A percentile compares a stretch with the other conserved stretches of the same genome.
Conservation (phyloP, 768 basidiomycete species). For the Hypholoma fasciculare region DNA sequence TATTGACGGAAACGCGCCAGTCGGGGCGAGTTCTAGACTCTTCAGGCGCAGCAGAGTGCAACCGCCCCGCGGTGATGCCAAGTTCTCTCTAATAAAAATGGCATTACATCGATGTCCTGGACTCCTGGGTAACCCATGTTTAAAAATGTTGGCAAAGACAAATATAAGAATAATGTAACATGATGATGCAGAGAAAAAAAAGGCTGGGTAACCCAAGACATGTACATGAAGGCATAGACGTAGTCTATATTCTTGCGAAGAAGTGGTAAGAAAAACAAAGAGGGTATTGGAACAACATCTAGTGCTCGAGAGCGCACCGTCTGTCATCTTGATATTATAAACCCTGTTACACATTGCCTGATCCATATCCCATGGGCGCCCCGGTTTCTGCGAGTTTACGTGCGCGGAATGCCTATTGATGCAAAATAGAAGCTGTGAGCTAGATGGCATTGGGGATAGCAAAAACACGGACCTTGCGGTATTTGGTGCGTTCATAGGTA, state of each 20-base stretch:
- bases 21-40: neutral
- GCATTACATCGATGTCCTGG: constrained; percentile 16
- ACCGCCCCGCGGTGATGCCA: constrained; percentile 5
- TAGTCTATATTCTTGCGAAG: neutral
- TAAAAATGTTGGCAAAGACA: constrained; percentile 5
- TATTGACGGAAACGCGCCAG: neutral
- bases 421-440: neutral
- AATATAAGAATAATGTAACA: constrained; percentile 10
- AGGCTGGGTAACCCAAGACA: constrained; percentile 1
- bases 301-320: neutral
- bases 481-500: constrained; percentile 85
- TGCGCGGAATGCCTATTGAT: constrained; percentile 65
- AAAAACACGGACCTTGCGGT: constrained; percentile 64
- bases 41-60: neutral
- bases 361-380: constrained; percentile 59
- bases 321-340: neutral
- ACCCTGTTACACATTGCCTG: constrained; percentile 29
- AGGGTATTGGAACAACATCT: constrained; percentile 9
- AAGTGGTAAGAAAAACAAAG: constrained; percentile 2
- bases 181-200: constrained; percentile 12
- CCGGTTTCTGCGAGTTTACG: constrained; percentile 70
- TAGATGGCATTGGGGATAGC: neutral
- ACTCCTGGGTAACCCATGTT: constrained; percentile 11
- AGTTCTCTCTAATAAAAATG: constrained; percentile 10
- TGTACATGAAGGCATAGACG: neutral